Evolutionary conservation across 805 yeast species (phyloP).

Genomic region (Ogataea degrootiae): DNA sequence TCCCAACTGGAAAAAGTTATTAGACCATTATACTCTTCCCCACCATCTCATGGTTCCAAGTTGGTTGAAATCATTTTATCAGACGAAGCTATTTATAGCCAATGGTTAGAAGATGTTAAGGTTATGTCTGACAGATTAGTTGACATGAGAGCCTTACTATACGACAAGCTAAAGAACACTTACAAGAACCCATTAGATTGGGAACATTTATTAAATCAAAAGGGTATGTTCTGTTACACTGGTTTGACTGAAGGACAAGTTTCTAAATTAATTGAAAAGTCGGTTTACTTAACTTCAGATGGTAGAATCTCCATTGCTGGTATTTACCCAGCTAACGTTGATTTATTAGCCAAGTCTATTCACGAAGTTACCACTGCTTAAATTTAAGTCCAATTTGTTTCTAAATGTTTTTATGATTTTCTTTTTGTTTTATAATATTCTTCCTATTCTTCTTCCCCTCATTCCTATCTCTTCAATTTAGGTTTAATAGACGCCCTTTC

Average conservation of each 20-base stretch:
- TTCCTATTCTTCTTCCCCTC: no score
- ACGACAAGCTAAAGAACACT: conserved; percentile 48
- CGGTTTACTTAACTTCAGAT: conserved; percentile 81
- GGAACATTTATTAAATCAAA: conserved; percentile 83
- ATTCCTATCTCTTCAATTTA: no score
- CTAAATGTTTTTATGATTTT: no score
- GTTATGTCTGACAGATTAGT: conserved; percentile 76
- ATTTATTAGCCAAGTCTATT: conserved; percentile 53
- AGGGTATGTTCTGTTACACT: conserved; percentile 96
- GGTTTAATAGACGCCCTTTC: no score
- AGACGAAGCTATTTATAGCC: conserved; percentile 50
- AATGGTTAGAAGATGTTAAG: conserved; percentile 81
- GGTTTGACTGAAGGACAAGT: conserved; percentile 74
- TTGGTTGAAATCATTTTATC: conserved; percentile 75
- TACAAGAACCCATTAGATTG: conserved; percentile 60
- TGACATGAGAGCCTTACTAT: conserved; percentile 62
- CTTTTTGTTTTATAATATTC: no score
- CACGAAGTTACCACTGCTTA: conserved; percentile 25
- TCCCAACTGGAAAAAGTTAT: conserved; percentile 74
- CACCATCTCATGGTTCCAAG: conserved; percentile 92
- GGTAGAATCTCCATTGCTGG: conserved; percentile 94
- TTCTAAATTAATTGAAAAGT: conserved; percentile 59
- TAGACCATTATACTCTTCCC: conserved; percentile 87
- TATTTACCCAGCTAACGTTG: conserved; percentile 73
- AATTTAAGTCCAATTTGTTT: conserved; percentile 4